These are phyloP conservation scores for Coemansia sp. DNA, from an alignment of 192 early-diverging fungal species.

Conservation along the genomic window DNA sequence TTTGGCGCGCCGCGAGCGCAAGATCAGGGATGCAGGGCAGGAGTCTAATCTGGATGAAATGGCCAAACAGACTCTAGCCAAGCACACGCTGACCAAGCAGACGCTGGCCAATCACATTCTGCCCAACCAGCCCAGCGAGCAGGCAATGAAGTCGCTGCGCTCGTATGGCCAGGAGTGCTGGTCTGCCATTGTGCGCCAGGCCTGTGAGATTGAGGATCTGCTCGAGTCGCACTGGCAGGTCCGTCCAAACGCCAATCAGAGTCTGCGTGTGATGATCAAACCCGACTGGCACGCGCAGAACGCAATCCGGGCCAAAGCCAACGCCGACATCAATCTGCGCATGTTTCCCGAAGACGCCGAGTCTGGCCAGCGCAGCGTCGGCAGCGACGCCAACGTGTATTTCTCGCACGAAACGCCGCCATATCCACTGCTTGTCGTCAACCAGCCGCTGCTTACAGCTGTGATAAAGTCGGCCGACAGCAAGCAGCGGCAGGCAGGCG, in stretches of 20 bases:
- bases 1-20: slow-evolving; percentile 52
- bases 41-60: slow-evolving; percentile 20
- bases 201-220: slow-evolving; percentile 51
- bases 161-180: slow-evolving; percentile 47
- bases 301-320: slow-evolving; percentile 50
- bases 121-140: slow-evolving; percentile 49
- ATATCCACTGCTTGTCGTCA: slow-evolving; percentile 46
- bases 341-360: slow-evolving; percentile 20
- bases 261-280: slow-evolving; percentile 34
- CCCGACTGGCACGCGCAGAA: slow-evolving; percentile 48
- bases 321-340: slow-evolving; percentile 49
- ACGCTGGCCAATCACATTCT: slow-evolving; percentile 40
- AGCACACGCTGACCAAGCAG: slow-evolving; percentile 38
- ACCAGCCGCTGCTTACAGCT: slow-evolving; percentile 37
- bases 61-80: slow-evolving; percentile 31
- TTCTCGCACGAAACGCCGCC: slow-evolving; percentile 53
- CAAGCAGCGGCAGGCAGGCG: slow-evolving; percentile 14
- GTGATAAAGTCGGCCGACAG: slow-evolving; percentile 21
- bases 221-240: slow-evolving; percentile 55
- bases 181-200: slow-evolving; percentile 46
- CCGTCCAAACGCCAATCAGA: slow-evolving; percentile 21
- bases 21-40: slow-evolving; percentile 24
- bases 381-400: slow-evolving; percentile 19
- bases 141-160: slow-evolving; percentile 45
- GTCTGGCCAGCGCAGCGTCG: slow-evolving; percentile 15